Evolutionary conservation across 441 rosid species (phyloP).

Genomic region (Francoa sonchifolia): DNA sequence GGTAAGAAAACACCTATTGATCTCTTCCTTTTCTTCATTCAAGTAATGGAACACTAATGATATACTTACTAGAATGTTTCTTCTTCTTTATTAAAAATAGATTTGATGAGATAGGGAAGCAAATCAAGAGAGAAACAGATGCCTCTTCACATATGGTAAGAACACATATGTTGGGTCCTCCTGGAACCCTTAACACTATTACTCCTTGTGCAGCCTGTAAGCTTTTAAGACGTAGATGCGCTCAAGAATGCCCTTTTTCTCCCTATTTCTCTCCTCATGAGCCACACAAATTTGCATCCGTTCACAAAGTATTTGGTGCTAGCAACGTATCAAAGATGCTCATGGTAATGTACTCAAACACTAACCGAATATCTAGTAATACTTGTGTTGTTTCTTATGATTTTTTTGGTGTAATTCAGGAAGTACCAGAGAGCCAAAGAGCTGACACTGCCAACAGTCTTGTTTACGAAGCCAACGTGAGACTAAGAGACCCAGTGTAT

Average conservation of each 20-base stretch:
- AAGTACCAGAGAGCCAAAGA: constrained; percentile 45
- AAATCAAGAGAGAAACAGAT: no score
- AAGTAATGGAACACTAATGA: no score
- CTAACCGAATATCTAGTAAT: not conserved
- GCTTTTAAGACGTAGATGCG: constrained; percentile 57
- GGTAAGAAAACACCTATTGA: no score
- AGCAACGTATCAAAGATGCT: constrained; percentile 45
- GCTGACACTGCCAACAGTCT: constrained; percentile 61
- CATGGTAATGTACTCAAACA: not conserved
- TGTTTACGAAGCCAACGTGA: constrained; percentile 55
- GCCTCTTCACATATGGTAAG: no score
- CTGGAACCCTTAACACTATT: no score
- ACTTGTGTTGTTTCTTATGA: not conserved
- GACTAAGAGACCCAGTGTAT: constrained; percentile 57
- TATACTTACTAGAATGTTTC: no score
- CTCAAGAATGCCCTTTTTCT: constrained; percentile 46
- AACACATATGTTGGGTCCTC: no score
- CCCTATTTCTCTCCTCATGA: constrained; percentile 68
- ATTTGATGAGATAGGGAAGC: no score
- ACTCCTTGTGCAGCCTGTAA: constrained; percentile 72
- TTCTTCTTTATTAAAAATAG: no score
- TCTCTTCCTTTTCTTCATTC: no score
- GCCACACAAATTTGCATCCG: constrained; percentile 54
- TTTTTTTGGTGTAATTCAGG: constrained; percentile 18
- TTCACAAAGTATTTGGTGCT: constrained; percentile 59